phyloP scores from a whole-genome alignment of 2,329 filamentous ascomycete genomes.

The Chalaropsis ovoidea region DNA sequence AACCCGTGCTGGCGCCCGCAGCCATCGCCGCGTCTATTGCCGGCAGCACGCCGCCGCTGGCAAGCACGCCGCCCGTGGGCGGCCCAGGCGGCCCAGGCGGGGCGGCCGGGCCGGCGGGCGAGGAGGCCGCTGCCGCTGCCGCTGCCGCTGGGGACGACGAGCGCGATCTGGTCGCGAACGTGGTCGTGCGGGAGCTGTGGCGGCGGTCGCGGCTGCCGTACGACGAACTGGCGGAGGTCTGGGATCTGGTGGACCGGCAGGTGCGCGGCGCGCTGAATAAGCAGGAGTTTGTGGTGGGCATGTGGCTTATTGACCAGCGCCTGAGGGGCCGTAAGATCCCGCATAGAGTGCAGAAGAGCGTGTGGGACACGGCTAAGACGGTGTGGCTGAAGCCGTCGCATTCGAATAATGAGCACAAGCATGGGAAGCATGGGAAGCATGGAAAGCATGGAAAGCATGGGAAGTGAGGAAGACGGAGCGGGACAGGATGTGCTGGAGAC shows the following conservation, averaged over 20 bases:
- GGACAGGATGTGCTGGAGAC: not conserved
- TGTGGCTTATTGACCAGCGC: constrained; percentile 74
- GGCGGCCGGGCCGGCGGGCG: not conserved
- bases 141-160: constrained; percentile 28
- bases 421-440: not conserved
- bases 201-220: constrained; percentile 54
- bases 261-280: constrained; percentile 48
- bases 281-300: constrained; percentile 69
- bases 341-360: constrained; percentile 56
- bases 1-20: constrained; percentile 22
- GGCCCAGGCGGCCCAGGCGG: not conserved
- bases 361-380: constrained; percentile 59
- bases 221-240: constrained; percentile 64
- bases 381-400: constrained; percentile 32
- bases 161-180: constrained; percentile 50
- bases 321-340: constrained; percentile 72
- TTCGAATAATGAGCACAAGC: not conserved
- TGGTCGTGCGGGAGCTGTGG: constrained; percentile 70
- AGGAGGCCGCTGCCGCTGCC: not conserved
- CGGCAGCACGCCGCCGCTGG: not conserved
- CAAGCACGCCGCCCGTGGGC: not conserved
- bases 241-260: constrained; percentile 59
- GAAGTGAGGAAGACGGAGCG: not conserved
- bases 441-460: no score
- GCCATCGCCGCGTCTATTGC: constrained; percentile 5